Evolutionary conservation across 1,284 basidiomycete genomes (phyloP).

Genomic region (Ceratorhiza oryzae-sativae): DNA sequence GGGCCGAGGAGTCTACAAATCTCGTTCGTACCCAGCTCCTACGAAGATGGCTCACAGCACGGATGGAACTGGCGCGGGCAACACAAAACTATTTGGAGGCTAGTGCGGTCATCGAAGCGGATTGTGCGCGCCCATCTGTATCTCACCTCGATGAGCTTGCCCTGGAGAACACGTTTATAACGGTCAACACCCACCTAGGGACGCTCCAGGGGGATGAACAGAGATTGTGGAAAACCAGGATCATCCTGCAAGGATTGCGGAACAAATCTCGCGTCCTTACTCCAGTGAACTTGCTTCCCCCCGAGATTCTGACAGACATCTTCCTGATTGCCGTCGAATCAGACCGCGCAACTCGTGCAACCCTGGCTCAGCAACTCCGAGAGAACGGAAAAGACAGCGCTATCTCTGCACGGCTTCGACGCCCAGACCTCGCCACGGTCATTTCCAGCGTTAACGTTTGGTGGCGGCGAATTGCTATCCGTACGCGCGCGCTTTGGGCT

Average conservation of each 20-base stretch:
- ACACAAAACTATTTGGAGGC: constrained; percentile 10
- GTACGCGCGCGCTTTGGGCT: constrained; percentile 24
- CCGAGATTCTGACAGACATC: constrained; percentile 24
- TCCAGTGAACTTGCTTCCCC: constrained; percentile 21
- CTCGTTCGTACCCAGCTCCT: constrained; percentile 8
- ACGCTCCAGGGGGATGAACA: constrained; percentile 15
- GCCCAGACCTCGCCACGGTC: constrained; percentile 26
- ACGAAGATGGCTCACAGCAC: constrained; percentile 17
- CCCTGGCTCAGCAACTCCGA: neutral
- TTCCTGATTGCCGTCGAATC: constrained; percentile 19
- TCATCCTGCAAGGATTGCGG: constrained; percentile 13
- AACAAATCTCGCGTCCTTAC: constrained; percentile 17
- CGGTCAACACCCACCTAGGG: constrained; percentile 8
- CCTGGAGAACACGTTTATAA: constrained; percentile 16
- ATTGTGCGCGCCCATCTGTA: constrained; percentile 9
- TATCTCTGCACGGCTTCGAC: neutral
- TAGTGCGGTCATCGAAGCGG: constrained; percentile 15
- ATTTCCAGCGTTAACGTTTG: constrained; percentile 27
- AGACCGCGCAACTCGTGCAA: constrained; percentile 1
- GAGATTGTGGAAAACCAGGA: constrained; percentile 14
- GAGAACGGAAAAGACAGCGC: neutral
- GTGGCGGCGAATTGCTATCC: constrained; percentile 15
- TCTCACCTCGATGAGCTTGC: constrained; percentile 23
- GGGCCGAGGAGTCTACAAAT: neutral
- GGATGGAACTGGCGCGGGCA: constrained; percentile 6